Evolutionary conservation across 2,329 filamentous ascomycete genomes (phyloP).

Genomic region (Oidium heveae): DNA sequence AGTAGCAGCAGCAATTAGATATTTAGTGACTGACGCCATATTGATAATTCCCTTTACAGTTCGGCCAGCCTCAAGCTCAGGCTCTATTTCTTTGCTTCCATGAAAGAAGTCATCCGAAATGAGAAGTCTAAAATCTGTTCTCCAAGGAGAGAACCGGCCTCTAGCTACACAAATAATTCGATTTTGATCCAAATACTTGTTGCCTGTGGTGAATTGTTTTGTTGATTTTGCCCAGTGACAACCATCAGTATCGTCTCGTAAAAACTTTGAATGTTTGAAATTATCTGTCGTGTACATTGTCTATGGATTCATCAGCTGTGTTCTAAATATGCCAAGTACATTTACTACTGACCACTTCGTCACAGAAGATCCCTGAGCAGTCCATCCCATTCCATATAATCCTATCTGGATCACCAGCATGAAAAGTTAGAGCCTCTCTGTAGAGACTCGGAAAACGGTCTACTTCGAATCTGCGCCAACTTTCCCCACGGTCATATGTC

Average conservation of each 20-base stretch:
- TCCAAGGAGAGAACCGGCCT: slow-evolving; percentile 43
- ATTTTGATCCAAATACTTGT: slow-evolving; percentile 36
- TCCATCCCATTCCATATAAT: slow-evolving; percentile 63
- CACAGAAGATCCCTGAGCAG: slow-evolving; percentile 38
- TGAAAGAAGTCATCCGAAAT: slow-evolving; percentile 68
- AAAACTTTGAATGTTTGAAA: slow-evolving; percentile 42
- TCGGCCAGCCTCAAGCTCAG: slow-evolving; percentile 46
- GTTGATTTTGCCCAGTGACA: slow-evolving; percentile 77
- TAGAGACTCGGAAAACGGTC: slow-evolving; percentile 29
- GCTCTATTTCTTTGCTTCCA: slow-evolving; percentile 40
- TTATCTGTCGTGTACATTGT: slow-evolving; percentile 60
- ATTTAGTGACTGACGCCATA: slow-evolving; percentile 64
- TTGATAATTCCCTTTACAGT: slow-evolving; percentile 60
- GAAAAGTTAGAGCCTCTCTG: slow-evolving; percentile 40
- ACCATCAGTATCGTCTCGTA: slow-evolving; percentile 43
- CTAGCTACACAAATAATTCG: slow-evolving; percentile 60
- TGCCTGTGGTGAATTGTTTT: slow-evolving; percentile 43
- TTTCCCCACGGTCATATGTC: slow-evolving; percentile 59
- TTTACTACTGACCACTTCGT: slow-evolving; percentile 22
- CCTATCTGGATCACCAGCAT: slow-evolving; percentile 59
- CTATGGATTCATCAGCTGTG: slow-evolving; percentile 5
- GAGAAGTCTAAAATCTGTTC: slow-evolving; percentile 51
- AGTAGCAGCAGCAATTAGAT: slow-evolving; percentile 58
- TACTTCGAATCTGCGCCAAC: slow-evolving; percentile 52
- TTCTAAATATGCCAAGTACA: not conserved